phyloP scores from a whole-genome alignment of 257 asterid genomes.

The Ilex aquifolium region DNA sequence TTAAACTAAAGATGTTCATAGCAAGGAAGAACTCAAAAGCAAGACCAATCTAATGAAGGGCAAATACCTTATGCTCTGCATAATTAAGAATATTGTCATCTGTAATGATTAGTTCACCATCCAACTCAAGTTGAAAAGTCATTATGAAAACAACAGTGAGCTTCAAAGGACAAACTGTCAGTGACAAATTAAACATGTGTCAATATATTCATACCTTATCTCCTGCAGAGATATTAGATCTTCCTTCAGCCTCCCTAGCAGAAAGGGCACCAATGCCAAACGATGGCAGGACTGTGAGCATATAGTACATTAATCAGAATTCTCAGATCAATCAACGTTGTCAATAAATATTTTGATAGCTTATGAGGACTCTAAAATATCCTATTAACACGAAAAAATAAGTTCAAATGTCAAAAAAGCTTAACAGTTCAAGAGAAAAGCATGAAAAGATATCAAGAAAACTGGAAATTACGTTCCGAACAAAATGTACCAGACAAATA shows the following conservation, averaged over 20 bases:
- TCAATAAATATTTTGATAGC: not conserved
- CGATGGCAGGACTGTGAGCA: conserved; percentile 69
- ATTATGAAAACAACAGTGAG: not conserved
- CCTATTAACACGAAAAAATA: not conserved
- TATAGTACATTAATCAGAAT: not conserved
- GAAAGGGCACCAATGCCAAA: conserved; percentile 93
- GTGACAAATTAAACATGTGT: conserved; percentile 2
- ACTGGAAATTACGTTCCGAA: too few relatives aligned
- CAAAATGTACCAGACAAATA: too few relatives aligned
- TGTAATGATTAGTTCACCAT: not conserved
- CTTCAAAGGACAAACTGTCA: conserved; percentile 2
- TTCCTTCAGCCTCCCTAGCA: conserved; percentile 96
- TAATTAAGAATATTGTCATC: not conserved
- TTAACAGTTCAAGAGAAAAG: too few relatives aligned
- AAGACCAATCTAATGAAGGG: too few relatives aligned
- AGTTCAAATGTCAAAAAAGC: too few relatives aligned
- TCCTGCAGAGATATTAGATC: conserved; percentile 75
- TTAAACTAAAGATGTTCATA: too few relatives aligned
- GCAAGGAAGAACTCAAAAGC: too few relatives aligned
- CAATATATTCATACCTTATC: conserved; percentile 57
- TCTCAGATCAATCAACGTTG: not conserved
- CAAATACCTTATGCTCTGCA: not conserved
- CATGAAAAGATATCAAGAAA: too few relatives aligned
- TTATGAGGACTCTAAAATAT: not conserved
- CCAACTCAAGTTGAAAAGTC: not conserved